Conservation (phyloP, 257 asterid genomes). For the Dorcoceras hygrometricum region DNA sequence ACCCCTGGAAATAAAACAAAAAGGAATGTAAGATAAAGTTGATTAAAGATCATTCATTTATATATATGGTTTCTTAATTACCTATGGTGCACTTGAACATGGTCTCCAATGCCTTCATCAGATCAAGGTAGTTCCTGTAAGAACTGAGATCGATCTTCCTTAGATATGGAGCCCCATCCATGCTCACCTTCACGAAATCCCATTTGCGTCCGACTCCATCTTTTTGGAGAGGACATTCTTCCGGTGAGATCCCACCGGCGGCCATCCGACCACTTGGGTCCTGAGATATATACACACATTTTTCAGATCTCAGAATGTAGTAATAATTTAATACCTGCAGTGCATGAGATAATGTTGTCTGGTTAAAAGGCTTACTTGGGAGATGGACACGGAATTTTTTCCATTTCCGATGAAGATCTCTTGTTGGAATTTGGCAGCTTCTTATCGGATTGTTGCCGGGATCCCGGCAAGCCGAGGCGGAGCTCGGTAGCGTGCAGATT, state of each 20-base stretch:
- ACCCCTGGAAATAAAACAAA: neutral
- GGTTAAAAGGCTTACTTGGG: neutral
- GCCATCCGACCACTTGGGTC: neutral
- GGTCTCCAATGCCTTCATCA: neutral
- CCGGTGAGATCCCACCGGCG: neutral
- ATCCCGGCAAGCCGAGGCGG: neutral
- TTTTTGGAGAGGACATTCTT: neutral
- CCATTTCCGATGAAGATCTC: neutral
- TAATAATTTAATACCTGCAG: too few relatives aligned
- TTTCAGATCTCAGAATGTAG: too few relatives aligned
- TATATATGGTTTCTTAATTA: too few relatives aligned
- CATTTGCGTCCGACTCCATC: neutral
- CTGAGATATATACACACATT: too few relatives aligned
- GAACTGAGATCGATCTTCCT: neutral
- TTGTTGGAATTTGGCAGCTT: too few relatives aligned
- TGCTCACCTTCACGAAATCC: neutral
- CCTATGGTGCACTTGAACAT: neutral
- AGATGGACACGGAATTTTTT: neutral
- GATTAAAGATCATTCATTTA: too few relatives aligned
- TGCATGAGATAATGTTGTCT: too few relatives aligned
- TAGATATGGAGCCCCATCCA: neutral
- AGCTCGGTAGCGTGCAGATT: neutral
- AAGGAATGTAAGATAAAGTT: too few relatives aligned
- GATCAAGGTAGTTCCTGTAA: neutral
- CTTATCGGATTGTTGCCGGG: neutral